Percentiles rank a stretch among this genome's conserved stretches.
These are phyloP conservation scores for Actinomortierella wolfii DNA, from an alignment of 371 early-diverging fungal genomes.

Conservation along the genomic window DNA sequence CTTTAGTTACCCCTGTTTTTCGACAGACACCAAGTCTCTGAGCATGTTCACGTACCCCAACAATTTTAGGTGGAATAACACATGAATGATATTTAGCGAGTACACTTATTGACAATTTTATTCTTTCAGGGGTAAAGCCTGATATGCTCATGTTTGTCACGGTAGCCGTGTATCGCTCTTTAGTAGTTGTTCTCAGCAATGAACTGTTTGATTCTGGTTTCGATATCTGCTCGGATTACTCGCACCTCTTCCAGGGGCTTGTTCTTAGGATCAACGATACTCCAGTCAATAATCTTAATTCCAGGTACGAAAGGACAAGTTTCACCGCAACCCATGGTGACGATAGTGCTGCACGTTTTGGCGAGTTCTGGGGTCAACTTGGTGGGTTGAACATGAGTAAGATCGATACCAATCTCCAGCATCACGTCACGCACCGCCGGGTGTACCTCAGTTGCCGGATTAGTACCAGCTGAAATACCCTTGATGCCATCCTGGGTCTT, in stretches of 20 bases:
- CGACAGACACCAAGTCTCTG: no score
- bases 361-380: conserved; percentile 37
- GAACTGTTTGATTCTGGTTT: conserved; percentile 25
- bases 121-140: not conserved
- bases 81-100: no score
- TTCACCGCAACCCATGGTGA: conserved; percentile 48
- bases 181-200: conserved; percentile 32
- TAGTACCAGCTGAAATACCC: conserved; percentile 42
- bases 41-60: no score
- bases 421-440: conserved; percentile 19
- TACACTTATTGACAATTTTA: not conserved
- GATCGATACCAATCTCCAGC: conserved; percentile 29
- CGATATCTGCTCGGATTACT: conserved; percentile 38
- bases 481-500: conserved; percentile 7
- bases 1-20: no score
- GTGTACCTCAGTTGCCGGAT: conserved; percentile 37
- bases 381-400: conserved; percentile 23
- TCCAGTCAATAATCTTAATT: conserved; percentile 42
- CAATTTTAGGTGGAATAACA: no score
- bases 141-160: no score
- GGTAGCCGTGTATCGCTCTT: no score
- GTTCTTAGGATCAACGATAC: conserved; percentile 35
- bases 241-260: conserved; percentile 29
- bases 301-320: conserved; percentile 46
- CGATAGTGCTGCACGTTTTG: conserved; percentile 22